These are phyloP conservation scores for Halenospora varia DNA, from an alignment of 495 filamentous ascomycete species.

Conservation along the genomic window DNA sequence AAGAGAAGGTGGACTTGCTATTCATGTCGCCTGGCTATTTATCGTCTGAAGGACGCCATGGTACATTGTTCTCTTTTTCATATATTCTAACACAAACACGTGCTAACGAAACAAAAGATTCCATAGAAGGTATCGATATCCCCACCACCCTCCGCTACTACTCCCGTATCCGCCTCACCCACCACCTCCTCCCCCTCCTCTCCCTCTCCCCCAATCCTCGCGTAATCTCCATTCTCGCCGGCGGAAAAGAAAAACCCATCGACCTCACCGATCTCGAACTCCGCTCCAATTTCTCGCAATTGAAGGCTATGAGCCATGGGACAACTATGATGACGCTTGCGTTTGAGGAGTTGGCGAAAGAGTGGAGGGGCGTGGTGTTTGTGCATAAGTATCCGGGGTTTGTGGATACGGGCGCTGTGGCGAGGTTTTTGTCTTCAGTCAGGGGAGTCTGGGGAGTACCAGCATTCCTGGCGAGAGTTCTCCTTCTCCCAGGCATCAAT, in stretches of 20 bases:
- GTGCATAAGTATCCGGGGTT: constrained; percentile 38
- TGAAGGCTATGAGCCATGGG: constrained; percentile 19
- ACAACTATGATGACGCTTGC: constrained; percentile 26
- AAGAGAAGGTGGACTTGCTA: constrained; percentile 27
- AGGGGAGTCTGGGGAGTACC: constrained; percentile 15
- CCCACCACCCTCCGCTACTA: constrained; percentile 28
- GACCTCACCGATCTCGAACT: constrained; percentile 24
- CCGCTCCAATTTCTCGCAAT: constrained; percentile 15
- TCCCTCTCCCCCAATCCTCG: constrained; percentile 13
- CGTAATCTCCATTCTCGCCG: constrained; percentile 25
- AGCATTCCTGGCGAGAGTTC: constrained; percentile 8
- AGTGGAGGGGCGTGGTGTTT: constrained; percentile 29
- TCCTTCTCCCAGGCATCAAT: constrained; percentile 17
- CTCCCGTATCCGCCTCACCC: constrained; percentile 23
- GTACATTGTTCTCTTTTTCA: constrained; percentile 8
- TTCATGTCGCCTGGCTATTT: constrained; percentile 26
- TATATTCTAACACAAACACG: background rate
- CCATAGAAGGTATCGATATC: constrained; percentile 27
- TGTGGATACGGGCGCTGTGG: constrained; percentile 28
- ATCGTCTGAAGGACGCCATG: constrained; percentile 13
- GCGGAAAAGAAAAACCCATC: constrained; percentile 18
- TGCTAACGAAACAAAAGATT: constrained; percentile 16
- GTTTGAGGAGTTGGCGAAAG: constrained; percentile 31
- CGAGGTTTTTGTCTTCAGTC: constrained; percentile 5
- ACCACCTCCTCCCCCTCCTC: constrained; percentile 26